Evolutionary conservation across 2,329 filamentous ascomycete genomes (phyloP), one percentile per base, ranked within the genome.

Genomic region (Harringtonia lauricola): DNA sequence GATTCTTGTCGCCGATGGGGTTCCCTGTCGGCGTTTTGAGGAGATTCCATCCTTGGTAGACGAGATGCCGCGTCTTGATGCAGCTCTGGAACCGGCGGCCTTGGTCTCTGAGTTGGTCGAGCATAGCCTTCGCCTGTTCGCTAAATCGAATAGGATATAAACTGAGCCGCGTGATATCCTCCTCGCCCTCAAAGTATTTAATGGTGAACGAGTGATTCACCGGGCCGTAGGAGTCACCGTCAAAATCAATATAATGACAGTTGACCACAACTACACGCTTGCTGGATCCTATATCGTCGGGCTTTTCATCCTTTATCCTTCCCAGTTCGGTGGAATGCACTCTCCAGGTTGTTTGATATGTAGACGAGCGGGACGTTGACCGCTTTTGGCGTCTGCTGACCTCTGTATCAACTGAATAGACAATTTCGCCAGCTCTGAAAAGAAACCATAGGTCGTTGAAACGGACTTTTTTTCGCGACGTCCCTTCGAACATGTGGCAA

Each of bases 401-500:
- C 8, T 14, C 26, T 36, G 30, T 2, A 58, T 52, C 0, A 64
- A 64, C 57, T 6, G 64, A 61, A 49, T 63, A 64, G 45, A 68
- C 36, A 6, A 66, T 51, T 6, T 68, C 64, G 2, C 65, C 66
- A 0, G 54, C 49, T 1, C 59, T 58, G 54, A 65, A 69, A 1
- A 68, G 55, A 1, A 54, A 60, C 62, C 64, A 66, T n/a, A 69
- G 48, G 47, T 69, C 65, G 15, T 63, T 58, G 26, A 61, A 68
- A 39, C 56, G 58, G 49, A 68, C 59, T 3, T 57, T 57, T 18
- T 30, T 37, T 14, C 39, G 39, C 3, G 26, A 4, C 21, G 42
- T 46, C 39, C 24, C 43, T 24, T 46, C 43, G 39, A 52, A 61
- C 14, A 49, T 45, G 13, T 48, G 43, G 42, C 62, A 55, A 2